Evolutionary conservation across 768 basidiomycete species (phyloP), one percentile per base, ranked within the genome.

Genomic region (Cyclocybe aegerita): DNA sequence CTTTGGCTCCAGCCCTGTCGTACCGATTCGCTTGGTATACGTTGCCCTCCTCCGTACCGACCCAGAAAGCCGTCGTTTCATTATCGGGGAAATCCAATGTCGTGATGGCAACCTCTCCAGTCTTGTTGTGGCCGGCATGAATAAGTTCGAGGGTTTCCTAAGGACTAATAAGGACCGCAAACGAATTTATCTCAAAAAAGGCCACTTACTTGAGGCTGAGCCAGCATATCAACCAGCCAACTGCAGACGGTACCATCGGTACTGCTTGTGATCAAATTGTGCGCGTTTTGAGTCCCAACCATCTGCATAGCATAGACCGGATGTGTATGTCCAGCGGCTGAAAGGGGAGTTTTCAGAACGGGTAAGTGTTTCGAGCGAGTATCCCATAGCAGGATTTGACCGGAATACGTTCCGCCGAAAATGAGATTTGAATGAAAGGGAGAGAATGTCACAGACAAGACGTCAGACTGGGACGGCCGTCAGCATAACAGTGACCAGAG

Each of bases 341-440:
- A 97, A 36, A 98, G 70, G 0, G 97, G 97, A 4, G 97, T 97
- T 73, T 98, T 99, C 43, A 98, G 75, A 2, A 98, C 93, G 0
- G 97, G 97, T 1, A 98, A 75, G 65, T 97, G 93, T 65, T 96
- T 96, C 1, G 95, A 93, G 41, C 97, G 86, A 7, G 95, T 98
- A 63, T 99, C 97, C 97, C 97, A 99, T 0, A 98, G 80, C 23
- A 99, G 74, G 54, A 99, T 95, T 70, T 98, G 97, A 12, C 97
- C 97, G 29, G 97, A 98, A 65, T 98, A 98, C n/a, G 97, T 98
- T 16, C 97, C 97, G 46, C 97, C 97, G 55, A 98, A 97, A 35
- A 99, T 81, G 12, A 98, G 82, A 61, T 97, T 98, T 1, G 97
- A 90, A 67, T 99, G 96, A 70, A 97, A 98, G 0, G 97, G 95